Percentiles rank a stretch among this genome's conserved stretches.
phyloP scores from a whole-genome alignment of 345 rosid species.

The Arabidopsis thaliana region TAIR10.1 NC_003075.7:13009501-13010000 shows the following conservation, averaged over 20 bases:
- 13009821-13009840: constrained; percentile 15
- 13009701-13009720: not conserved
- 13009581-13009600: constrained; percentile 2
- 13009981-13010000: constrained; percentile 94
- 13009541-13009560: not conserved
- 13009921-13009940: constrained; percentile 84
- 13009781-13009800: not conserved
- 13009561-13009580: constrained; percentile 3
- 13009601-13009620: constrained; percentile 24
- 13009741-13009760: not conserved
- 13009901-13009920: constrained; percentile 73
- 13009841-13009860: constrained; percentile 78
- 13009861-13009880: constrained; percentile 86
- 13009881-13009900: constrained; percentile 78
- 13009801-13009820: constrained; percentile 1
- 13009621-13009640: not conserved
- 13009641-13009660: not conserved
- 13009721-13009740: no score
- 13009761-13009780: not conserved
- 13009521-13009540: constrained; percentile 31
- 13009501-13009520: constrained; percentile 16
- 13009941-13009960: constrained; percentile 79
- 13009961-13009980: constrained; percentile 90
- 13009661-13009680: not conserved
- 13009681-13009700: constrained; percentile 11